Base-by-base conservation (phyloP, 1,284 basidiomycete genomes). In the Inonotus hispidus region DNA sequence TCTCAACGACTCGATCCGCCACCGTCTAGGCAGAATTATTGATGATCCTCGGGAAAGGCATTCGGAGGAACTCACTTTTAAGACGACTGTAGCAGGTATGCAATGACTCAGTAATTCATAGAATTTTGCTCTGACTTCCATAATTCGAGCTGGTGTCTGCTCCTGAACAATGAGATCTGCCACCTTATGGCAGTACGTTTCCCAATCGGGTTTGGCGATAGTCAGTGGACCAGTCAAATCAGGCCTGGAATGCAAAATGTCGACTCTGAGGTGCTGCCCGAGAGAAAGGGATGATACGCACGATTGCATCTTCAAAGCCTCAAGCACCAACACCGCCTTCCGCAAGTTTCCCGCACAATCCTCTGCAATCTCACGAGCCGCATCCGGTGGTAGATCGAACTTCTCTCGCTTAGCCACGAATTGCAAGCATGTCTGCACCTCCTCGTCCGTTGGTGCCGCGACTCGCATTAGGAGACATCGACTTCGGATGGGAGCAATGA, bases 131-230 rank as follows among this genome's bases (percentile, higher is more conserved):
- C 97, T 83, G 10, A 98, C 91, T 70, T 94, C 92, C 80, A 98
- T 90, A 55, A 99, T 85, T 59, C 88, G 85, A 62, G 89, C 85
- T 13, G 97, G 94, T n/a, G 88, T 85, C 74, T 98, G 97, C 69
- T 98, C 93, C 66, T 85, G 81, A n/a, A 98, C 77, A 67, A 99
- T 96, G 69, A 92, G 73, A 71, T 96, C 93, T n/a, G 92, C 23
- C 2, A 49, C 46, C 93, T 46, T 57, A 66, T 88, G 80, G 67
- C 94, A 95, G 71, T 98, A 99, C n/a, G 90, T 90, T 74, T 99
- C 96, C 97, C 97, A 99, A 71, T 99, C 97, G 13, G 97, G 95
- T 74, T 97, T 94, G 14, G 95, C 93, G 55, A 94, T 91, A 43
- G 84, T 80, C 55, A 95, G 73, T 38, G 87, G 77, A 54, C 89